Conservation (phyloP, 2,329 filamentous ascomycete genomes). For the Aureobasidium subglaciale region DNA sequence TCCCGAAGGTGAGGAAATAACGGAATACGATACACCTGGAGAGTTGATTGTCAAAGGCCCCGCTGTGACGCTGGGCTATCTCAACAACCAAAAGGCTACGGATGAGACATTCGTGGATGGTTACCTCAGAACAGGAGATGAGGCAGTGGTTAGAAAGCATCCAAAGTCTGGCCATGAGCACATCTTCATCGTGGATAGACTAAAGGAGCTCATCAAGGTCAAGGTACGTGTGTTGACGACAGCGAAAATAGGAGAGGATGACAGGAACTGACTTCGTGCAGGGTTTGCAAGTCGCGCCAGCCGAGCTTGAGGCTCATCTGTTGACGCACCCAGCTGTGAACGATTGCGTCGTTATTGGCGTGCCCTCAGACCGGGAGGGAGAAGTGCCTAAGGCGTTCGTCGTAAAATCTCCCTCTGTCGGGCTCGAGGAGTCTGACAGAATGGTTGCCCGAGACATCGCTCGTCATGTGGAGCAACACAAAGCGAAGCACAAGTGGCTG, state of each 20-base stretch:
- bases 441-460: slow-evolving; percentile 44
- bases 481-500: slow-evolving; percentile 56
- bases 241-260: too few relatives aligned
- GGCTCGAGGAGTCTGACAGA: slow-evolving; percentile 46
- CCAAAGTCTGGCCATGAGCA: slow-evolving; percentile 64
- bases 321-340: slow-evolving; percentile 67
- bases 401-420: slow-evolving; percentile 49
- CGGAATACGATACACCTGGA: slow-evolving; percentile 63
- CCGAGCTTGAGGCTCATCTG: slow-evolving; percentile 74
- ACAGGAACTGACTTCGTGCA: background rate
- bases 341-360: slow-evolving; percentile 71
- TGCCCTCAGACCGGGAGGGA: slow-evolving; percentile 56
- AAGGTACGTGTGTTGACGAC: slow-evolving; percentile 45
- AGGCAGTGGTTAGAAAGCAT: slow-evolving; percentile 61
- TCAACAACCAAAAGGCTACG: slow-evolving; percentile 79
- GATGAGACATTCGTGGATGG: slow-evolving; percentile 62
- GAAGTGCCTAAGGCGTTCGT: slow-evolving; percentile 59
- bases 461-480: slow-evolving; percentile 54
- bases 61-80: slow-evolving; percentile 71
- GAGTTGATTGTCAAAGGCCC: slow-evolving; percentile 75
- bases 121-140: slow-evolving; percentile 71
- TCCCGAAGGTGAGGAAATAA: slow-evolving; percentile 63
- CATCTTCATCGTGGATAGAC: slow-evolving; percentile 75
- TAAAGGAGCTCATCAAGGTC: slow-evolving; percentile 72
- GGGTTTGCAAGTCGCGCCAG: slow-evolving; percentile 74